A percentile compares a stretch with the other conserved stretches of the same genome.
These are phyloP conservation scores for Trichoderma koningii DNA, from an alignment of 2,329 filamentous ascomycete species.

Conservation along the genomic window DNA sequence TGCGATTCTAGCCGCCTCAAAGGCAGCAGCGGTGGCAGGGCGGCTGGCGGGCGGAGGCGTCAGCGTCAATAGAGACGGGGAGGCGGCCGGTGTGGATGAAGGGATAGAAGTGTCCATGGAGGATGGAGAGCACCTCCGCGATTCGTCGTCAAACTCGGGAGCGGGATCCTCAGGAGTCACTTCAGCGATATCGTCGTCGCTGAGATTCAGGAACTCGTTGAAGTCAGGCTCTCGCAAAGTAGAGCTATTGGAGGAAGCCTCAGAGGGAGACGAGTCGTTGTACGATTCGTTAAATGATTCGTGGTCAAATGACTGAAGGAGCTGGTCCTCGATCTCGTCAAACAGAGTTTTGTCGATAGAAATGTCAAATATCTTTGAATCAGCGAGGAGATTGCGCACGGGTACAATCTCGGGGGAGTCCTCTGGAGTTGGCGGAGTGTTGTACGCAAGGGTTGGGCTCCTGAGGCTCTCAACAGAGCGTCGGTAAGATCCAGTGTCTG, in stretches of 20 bases:
- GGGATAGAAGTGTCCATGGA: conserved; percentile 33
- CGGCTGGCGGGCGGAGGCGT: conserved; percentile 48
- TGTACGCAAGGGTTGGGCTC: conserved; percentile 29
- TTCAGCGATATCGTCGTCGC: conserved; percentile 62
- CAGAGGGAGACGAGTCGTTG: conserved; percentile 39
- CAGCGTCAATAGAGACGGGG: conserved; percentile 46
- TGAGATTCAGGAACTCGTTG: conserved; percentile 56
- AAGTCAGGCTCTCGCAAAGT: conserved; percentile 55
- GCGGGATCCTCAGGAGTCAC: conserved; percentile 33
- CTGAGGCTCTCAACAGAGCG: conserved; percentile 27
- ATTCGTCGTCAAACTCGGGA: conserved; percentile 23
- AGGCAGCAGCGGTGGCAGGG: conserved; percentile 52
- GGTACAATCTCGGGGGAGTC: conserved; percentile 39
- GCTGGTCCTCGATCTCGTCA: conserved; percentile 35
- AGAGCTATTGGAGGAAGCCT: conserved; percentile 37
- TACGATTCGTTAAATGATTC: conserved; percentile 34
- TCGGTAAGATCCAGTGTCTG: conserved; percentile 31
- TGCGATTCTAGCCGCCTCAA: conserved; percentile 58
- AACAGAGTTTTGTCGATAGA: conserved; percentile 35
- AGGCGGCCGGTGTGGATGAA: conserved; percentile 32
- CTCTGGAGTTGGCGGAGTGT: conserved; percentile 38
- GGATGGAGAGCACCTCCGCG: conserved; percentile 28
- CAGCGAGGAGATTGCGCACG: conserved; percentile 33
- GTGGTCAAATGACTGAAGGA: conserved; percentile 35
- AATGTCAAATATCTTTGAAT: conserved; percentile 36